Conservation (phyloP, 1,284 basidiomycete species). For the Marasmius tenuissimus region DNA sequence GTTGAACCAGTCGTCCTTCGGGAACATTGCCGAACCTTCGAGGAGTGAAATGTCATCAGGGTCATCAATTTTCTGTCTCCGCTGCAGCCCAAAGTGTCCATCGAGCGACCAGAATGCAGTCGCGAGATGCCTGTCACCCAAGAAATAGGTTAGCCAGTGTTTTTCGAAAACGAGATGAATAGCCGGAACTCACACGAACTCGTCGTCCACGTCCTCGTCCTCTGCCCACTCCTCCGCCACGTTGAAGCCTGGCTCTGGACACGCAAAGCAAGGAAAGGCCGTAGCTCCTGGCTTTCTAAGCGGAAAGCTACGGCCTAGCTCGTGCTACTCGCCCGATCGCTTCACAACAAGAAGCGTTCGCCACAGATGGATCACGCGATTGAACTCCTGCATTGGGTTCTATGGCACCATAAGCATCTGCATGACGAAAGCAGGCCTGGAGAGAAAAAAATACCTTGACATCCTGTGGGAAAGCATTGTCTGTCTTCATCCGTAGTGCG, state of each 20-base stretch:
- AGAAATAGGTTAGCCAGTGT: not conserved
- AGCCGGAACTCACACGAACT: not conserved
- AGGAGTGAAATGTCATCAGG: conserved; percentile 15
- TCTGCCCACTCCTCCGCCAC: not conserved
- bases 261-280: conserved; percentile 7
- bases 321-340: conserved; percentile 3
- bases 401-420: not conserved
- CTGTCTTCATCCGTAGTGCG: not conserved
- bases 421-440: not conserved
- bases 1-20: conserved; percentile 8
- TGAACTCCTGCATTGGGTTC: conserved; percentile 11
- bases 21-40: not conserved
- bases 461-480: not conserved
- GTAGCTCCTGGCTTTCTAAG: conserved; percentile 7
- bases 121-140: conserved; percentile 11
- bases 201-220: not conserved
- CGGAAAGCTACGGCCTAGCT: not conserved
- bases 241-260: conserved; percentile 13
- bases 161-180: not conserved
- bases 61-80: conserved; percentile 14
- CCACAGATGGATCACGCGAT: conserved; percentile 9
- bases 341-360: conserved; percentile 1
- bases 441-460: not conserved
- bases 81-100: conserved; percentile 16
- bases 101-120: conserved; percentile 9